phyloP scores from a whole-genome alignment of 331 rosid species.

The Phaseolus coccineus region DNA sequence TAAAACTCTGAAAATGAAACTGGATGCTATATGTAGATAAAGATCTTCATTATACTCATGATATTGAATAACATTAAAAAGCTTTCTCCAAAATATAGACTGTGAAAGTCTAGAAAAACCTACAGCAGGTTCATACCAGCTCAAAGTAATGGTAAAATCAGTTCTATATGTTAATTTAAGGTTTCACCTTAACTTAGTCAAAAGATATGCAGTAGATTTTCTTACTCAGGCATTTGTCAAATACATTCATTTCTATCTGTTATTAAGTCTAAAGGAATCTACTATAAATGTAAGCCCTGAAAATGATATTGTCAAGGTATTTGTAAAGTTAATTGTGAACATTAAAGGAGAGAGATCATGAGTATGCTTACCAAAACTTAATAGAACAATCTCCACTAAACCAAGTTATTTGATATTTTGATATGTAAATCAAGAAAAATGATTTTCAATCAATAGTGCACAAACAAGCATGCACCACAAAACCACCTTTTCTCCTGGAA shows the following conservation, averaged over 20 bases:
- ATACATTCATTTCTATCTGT: conserved; percentile 8
- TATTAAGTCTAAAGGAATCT: conserved; percentile 15
- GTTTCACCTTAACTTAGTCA: neutral
- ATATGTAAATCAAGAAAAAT: conserved; percentile 1
- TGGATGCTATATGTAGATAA: conserved; percentile 25
- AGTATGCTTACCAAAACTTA: conserved; percentile 13
- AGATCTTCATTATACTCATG: conserved; percentile 21
- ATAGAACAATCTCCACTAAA: neutral
- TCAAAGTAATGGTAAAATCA: conserved; percentile 33
- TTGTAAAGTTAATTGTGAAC: conserved; percentile 2
- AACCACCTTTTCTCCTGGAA: neutral
- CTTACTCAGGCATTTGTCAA: conserved; percentile 25
- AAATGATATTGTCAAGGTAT: conserved; percentile 18
- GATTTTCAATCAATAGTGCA: neutral
- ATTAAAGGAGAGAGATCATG: conserved; percentile 16
- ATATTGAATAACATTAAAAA: conserved; percentile 12
- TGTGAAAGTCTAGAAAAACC: conserved; percentile 3
- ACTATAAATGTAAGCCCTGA: conserved; percentile 13
- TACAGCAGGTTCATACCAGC: conserved; percentile 20
- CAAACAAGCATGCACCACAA: conserved; percentile 14
- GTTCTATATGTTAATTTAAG: neutral
- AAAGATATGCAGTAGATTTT: conserved; percentile 25
- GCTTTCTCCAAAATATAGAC: conserved; percentile 32
- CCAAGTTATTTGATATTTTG: neutral
- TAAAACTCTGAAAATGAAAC: conserved; percentile 27